A percentile compares a stretch with the other conserved stretches of the same genome.
These are phyloP conservation scores for Sequoiadendron giganteum DNA, from an alignment of 75 land plant species.

Conservation along the genomic window DNA sequence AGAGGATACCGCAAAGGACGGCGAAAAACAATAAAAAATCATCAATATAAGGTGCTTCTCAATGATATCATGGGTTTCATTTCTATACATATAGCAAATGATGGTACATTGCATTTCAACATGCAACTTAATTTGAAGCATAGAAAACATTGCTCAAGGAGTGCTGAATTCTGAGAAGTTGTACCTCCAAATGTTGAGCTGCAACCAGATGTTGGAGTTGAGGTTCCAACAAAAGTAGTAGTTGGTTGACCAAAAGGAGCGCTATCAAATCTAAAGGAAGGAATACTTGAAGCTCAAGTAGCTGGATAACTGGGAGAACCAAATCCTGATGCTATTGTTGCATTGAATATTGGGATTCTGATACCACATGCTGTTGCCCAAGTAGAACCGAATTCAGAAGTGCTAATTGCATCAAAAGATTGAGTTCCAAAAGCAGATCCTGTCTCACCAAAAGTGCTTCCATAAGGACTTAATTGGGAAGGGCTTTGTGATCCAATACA, in stretches of 20 bases:
- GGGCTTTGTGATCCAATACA: no score
- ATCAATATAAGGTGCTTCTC: no score
- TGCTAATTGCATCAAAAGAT: slow-evolving; percentile 52
- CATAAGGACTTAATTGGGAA: no score
- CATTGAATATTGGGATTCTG: slow-evolving; percentile 39
- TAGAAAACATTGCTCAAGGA: slow-evolving; percentile 10
- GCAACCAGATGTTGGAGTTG: slow-evolving; percentile 29
- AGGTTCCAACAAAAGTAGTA: slow-evolving; percentile 24
- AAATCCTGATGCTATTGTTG: slow-evolving; percentile 30
- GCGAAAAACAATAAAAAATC: no score
- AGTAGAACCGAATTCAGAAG: slow-evolving; percentile 53
- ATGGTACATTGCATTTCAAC: no score
- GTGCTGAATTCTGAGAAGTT: slow-evolving; percentile 9
- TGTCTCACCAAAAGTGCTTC: neutral
- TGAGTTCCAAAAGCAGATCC: slow-evolving; percentile 43
- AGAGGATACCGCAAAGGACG: no score
- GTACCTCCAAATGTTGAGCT: slow-evolving; percentile 6
- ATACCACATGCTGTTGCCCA: slow-evolving; percentile 35
- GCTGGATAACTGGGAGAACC: neutral
- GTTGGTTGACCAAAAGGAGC: slow-evolving; percentile 25
- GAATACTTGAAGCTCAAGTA: slow-evolving; percentile 42
- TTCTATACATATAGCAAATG: no score
- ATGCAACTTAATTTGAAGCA: neutral
- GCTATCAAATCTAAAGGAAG: slow-evolving; percentile 23
- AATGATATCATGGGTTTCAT: no score